phyloP scores from a whole-genome alignment of 116 monocot species.

The Posidonia oceanica region DNA sequence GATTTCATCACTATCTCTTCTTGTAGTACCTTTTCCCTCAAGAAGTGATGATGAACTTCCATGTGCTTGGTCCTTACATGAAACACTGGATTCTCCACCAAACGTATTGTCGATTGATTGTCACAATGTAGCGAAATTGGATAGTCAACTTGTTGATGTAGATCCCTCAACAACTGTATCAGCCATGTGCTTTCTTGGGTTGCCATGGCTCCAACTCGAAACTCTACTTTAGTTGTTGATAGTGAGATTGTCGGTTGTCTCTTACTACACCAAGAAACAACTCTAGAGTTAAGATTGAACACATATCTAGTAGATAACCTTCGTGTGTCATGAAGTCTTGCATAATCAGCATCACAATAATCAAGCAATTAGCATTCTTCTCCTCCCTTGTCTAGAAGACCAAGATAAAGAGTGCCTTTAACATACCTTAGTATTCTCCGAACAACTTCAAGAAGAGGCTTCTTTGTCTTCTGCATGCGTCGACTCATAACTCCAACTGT shows the following conservation, averaged over 20 bases:
- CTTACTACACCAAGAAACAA: too few relatives aligned
- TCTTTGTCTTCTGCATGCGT: background rate
- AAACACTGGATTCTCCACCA: too few relatives aligned
- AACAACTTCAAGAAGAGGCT: background rate
- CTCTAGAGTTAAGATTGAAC: background rate
- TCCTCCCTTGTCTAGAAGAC: background rate
- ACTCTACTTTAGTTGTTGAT: conserved; percentile 2
- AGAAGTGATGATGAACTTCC: too few relatives aligned
- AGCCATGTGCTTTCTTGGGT: too few relatives aligned
- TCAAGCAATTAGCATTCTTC: background rate
- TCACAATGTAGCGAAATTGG: too few relatives aligned
- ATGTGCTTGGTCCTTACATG: too few relatives aligned
- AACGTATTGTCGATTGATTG: too few relatives aligned
- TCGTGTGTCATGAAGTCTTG: background rate
- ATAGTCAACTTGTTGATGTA: too few relatives aligned
- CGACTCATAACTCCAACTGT: too few relatives aligned
- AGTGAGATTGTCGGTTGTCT: background rate
- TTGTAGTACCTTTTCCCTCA: too few relatives aligned
- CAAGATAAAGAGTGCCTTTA: background rate
- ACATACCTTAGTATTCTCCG: background rate
- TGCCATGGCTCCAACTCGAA: background rate
- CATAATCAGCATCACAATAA: background rate
- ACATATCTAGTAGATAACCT: background rate
- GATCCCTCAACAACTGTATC: too few relatives aligned
- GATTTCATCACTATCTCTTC: too few relatives aligned